Base-by-base conservation (phyloP, 345 rosid genomes). In the Hibiscus syriacus region DNA sequence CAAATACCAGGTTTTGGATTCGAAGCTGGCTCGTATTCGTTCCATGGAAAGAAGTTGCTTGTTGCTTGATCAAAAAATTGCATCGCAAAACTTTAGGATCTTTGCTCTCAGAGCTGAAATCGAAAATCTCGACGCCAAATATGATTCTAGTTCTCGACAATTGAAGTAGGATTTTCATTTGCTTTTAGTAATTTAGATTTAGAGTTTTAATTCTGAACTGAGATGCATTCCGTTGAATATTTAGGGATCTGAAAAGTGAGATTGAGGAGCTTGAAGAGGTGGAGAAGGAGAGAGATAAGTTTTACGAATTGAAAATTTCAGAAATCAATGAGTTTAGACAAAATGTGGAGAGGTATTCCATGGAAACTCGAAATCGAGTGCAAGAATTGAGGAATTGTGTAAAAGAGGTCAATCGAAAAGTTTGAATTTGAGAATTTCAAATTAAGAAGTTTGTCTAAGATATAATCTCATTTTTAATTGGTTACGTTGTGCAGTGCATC, bases 301-400 rank as follows among this genome's bases (percentile, higher is more conserved):
- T 73, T 53, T 91, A 88, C 59, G 65, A 62, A 11, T 45, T 43
- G 52, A 87, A 78, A 72, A 43, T 64, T 17, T 26, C 20, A 3
- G 88, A 91, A 75, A 91, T 88, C 86, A 71, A 78, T 19, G 82
- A 38, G 22, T 88, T 88, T 25, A 78, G 64, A 64, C 70, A 73
- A 69, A 72, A 58, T 46, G 84, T 71, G 46, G 73, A 76, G 63
- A 66, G 52, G 43, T 87, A 81, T 56, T 73, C 64, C 3, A 64
- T 25, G 70, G 83, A 83, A 75, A 75, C 62, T 23, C 53, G 79
- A 19, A 34, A 27, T n/a, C 79, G 55, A 63, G 72, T 80, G 7
- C 76, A 77, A 39, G 79, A 74, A 50, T 67, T 86, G 72, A 76
- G 78, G 77, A 73, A 66, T 67, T 70, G 54, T 25, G 38, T 62